Percentiles rank a stretch among this genome's conserved stretches.
phyloP scores from a whole-genome alignment of 2,329 filamentous ascomycete genomes.

The Alternaria sp. region DNA sequence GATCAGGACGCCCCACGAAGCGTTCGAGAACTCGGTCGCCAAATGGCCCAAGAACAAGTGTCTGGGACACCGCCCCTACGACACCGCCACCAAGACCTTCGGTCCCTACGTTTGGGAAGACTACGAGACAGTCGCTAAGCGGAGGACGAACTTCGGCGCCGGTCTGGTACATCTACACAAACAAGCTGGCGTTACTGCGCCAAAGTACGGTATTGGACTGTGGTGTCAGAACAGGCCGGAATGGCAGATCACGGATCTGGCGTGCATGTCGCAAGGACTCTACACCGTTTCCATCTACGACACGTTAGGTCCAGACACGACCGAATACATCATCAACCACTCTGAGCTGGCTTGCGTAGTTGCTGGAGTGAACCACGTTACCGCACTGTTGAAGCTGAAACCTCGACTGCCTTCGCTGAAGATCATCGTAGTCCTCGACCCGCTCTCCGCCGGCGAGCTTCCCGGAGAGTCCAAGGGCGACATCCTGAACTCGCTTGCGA shows the following conservation, averaged over 20 bases:
- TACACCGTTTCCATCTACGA: conserved; percentile 96
- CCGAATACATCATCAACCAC: conserved; percentile 96
- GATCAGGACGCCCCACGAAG: conserved; percentile 76
- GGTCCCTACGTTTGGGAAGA: conserved; percentile 83
- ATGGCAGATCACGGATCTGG: conserved; percentile 90
- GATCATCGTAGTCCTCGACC: conserved; percentile 85
- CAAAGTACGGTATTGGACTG: conserved; percentile 76
- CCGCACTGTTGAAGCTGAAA: conserved; percentile 79
- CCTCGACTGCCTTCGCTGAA: conserved; percentile 81
- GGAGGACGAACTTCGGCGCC: conserved; percentile 83
- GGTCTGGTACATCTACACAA: conserved; percentile 85
- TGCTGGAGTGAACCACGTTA: conserved; percentile 80
- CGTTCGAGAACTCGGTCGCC: conserved; percentile 72
- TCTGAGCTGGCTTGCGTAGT: conserved; percentile 76
- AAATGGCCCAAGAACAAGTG: conserved; percentile 72
- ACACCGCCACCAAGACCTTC: conserved; percentile 74
- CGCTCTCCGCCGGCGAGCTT: conserved; percentile 79
- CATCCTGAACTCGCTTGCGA: conserved; percentile 76
- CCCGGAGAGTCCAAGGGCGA: conserved; percentile 79
- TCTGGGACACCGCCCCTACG: conserved; percentile 82
- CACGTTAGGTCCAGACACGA: conserved; percentile 87
- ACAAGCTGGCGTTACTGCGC: conserved; percentile 68
- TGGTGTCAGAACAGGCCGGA: conserved; percentile 90
- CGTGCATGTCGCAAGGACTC: conserved; percentile 82
- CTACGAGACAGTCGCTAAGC: conserved; percentile 78